phyloP scores from a whole-genome alignment of 2,329 filamentous ascomycete species.

The Diplodia scrobiculata region DNA sequence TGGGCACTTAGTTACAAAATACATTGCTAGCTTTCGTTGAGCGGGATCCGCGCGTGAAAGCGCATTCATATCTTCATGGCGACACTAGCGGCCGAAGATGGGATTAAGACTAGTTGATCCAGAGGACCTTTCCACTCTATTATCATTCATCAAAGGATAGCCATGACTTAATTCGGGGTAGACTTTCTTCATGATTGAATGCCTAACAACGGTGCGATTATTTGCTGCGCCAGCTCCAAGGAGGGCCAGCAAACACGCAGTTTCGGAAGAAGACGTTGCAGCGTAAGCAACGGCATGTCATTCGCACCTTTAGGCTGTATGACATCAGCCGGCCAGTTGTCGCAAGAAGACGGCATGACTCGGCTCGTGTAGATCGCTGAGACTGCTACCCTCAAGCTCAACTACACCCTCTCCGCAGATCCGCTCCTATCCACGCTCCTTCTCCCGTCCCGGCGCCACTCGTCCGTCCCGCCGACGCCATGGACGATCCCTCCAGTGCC shows the following conservation, averaged over 20 bases:
- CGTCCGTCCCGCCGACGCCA: neutral
- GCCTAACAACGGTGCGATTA: too few relatives aligned
- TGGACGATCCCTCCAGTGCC: conserved; percentile 15
- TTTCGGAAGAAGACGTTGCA: neutral
- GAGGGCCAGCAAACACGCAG: neutral
- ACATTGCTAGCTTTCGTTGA: neutral
- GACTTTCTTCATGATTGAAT: too few relatives aligned
- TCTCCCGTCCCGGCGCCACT: neutral
- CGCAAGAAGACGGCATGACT: conserved; percentile 8
- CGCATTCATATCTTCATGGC: neutral
- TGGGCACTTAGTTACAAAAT: neutral
- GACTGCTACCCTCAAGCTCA: conserved; percentile 9
- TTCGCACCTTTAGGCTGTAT: neutral
- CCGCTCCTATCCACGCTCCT: neutral
- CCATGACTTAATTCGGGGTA: too few relatives aligned
- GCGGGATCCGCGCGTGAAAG: neutral
- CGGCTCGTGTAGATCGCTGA: conserved; percentile 18
- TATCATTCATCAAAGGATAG: neutral
- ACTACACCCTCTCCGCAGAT: neutral
- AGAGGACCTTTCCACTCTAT: neutral
- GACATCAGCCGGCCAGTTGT: conserved; percentile 9
- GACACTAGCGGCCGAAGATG: neutral
- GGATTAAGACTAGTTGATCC: neutral
- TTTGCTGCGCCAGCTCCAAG: neutral
- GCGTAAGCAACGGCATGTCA: neutral